A percentile compares a stretch with the other conserved stretches of the same genome.
phyloP scores from a whole-genome alignment of 2,329 filamentous ascomycete genomes.

The Arthrobotrys megalospora region DNA sequence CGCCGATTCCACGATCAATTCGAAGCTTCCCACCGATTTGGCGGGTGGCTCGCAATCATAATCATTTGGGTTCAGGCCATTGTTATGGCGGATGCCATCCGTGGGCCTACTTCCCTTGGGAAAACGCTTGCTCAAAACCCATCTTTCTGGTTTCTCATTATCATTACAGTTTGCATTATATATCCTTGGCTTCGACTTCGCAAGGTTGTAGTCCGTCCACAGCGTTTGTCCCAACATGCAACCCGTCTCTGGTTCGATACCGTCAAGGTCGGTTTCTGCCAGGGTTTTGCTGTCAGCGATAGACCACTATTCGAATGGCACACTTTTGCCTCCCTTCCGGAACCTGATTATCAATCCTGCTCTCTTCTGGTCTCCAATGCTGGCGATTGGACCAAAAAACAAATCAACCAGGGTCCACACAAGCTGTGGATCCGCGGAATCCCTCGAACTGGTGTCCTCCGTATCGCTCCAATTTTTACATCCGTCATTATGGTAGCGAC shows the following conservation, averaged over 20 bases:
- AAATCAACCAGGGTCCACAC: constrained; percentile 75
- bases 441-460: constrained; percentile 69
- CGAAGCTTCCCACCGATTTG: constrained; percentile 80
- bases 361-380: constrained; percentile 80
- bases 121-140: constrained; percentile 69
- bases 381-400: constrained; percentile 79
- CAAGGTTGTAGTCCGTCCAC: constrained; percentile 76
- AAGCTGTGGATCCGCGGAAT: constrained; percentile 79
- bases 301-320: constrained; percentile 79
- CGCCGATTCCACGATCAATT: constrained; percentile 77
- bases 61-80: constrained; percentile 78
- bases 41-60: constrained; percentile 77
- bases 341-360: constrained; percentile 74
- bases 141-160: constrained; percentile 78
- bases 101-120: constrained; percentile 64
- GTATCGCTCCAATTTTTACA: constrained; percentile 66
- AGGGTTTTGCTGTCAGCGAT: constrained; percentile 73
- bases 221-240: constrained; percentile 80
- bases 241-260: constrained; percentile 78
- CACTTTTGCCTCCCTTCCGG: constrained; percentile 81
- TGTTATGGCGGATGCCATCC: constrained; percentile 67
- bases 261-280: constrained; percentile 73
- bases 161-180: constrained; percentile 77
- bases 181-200: constrained; percentile 82
- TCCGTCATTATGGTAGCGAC: constrained; percentile 67